A percentile compares a stretch with the other conserved stretches of the same genome.
phyloP scores from a whole-genome alignment of 257 asterid genomes.

The Cynanchum wilfordii region DNA sequence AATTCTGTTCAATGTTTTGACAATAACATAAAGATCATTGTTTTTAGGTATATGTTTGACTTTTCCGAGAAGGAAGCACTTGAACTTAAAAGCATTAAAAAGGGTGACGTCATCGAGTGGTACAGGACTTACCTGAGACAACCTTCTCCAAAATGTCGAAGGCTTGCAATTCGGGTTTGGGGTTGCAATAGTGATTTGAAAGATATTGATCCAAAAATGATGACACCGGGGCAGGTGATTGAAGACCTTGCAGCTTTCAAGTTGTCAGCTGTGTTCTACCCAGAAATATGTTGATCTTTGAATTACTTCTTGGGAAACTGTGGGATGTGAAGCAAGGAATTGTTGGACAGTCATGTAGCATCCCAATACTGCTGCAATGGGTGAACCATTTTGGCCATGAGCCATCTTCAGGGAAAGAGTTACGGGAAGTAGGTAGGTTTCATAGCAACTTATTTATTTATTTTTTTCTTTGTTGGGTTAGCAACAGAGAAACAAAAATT shows the following conservation, averaged over 20 bases:
- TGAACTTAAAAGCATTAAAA: constrained; percentile 50
- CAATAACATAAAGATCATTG: constrained; percentile 8
- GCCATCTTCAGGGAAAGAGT: background rate
- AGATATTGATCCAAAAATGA: constrained; percentile 26
- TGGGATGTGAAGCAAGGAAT: background rate
- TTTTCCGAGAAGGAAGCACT: constrained; percentile 70
- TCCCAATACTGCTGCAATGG: background rate
- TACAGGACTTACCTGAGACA: constrained; percentile 55
- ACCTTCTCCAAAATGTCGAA: constrained; percentile 84
- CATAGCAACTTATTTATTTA: background rate
- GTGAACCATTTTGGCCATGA: background rate
- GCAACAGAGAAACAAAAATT: background rate
- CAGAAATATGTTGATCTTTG: constrained; percentile 29
- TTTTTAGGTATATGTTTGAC: constrained; percentile 86
- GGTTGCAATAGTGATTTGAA: constrained; percentile 65
- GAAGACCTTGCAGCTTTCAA: constrained; percentile 55
- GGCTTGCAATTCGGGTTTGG: constrained; percentile 87
- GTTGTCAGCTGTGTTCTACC: constrained; percentile 57
- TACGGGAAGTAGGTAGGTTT: background rate
- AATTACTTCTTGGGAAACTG: background rate
- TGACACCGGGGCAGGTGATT: constrained; percentile 44
- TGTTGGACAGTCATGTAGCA: background rate
- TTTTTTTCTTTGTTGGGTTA: background rate
- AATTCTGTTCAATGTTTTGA: background rate
- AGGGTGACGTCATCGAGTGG: constrained; percentile 68